These are phyloP conservation scores for Dipsacomyces acuminosporus DNA, from an alignment of 371 early-diverging fungal species.

Conservation along the genomic window DNA sequence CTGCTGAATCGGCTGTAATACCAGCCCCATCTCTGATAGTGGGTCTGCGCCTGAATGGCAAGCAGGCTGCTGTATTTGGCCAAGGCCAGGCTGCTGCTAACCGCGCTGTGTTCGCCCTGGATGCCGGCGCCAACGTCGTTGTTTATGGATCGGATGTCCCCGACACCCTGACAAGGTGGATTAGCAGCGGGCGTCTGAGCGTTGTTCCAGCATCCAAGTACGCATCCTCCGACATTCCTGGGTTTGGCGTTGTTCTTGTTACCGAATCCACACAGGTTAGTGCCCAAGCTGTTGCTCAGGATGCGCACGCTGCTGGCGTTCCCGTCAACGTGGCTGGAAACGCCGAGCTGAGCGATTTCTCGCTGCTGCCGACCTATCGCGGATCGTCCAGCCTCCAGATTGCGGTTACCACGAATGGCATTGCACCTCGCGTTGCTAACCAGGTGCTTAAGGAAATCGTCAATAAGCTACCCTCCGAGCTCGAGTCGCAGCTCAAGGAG, in stretches of 20 bases:
- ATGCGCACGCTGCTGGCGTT: constrained; percentile 32
- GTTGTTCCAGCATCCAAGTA: constrained; percentile 6
- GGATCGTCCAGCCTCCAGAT: constrained; percentile 50
- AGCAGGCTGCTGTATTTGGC: constrained; percentile 38
- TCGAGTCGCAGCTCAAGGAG: constrained; percentile 41
- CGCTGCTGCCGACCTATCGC: constrained; percentile 50
- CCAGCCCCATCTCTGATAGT: constrained; percentile 34
- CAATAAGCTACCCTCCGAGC: constrained; percentile 43
- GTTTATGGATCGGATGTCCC: constrained; percentile 13
- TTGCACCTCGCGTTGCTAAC: constrained; percentile 50
- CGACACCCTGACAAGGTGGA: constrained; percentile 26
- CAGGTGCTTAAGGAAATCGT: constrained; percentile 48
- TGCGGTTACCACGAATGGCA: constrained; percentile 51
- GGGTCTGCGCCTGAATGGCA: constrained; percentile 32
- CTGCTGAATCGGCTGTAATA: not conserved
- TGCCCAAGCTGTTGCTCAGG: constrained; percentile 13
- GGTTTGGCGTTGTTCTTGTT: constrained; percentile 29
- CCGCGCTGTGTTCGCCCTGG: constrained; percentile 42
- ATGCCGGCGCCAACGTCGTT: constrained; percentile 43
- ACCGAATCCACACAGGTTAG: constrained; percentile 2
- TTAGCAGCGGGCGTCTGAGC: constrained; percentile 17
- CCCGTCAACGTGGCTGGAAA: constrained; percentile 52
- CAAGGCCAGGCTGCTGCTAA: constrained; percentile 18
- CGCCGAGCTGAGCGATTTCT: constrained; percentile 52
- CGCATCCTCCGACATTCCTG: constrained; percentile 13